A percentile compares a stretch with the other conserved stretches of the same genome.
These are phyloP conservation scores for Solanum microdontum DNA, from an alignment of 257 asterid genomes.

Conservation along the genomic window DNA sequence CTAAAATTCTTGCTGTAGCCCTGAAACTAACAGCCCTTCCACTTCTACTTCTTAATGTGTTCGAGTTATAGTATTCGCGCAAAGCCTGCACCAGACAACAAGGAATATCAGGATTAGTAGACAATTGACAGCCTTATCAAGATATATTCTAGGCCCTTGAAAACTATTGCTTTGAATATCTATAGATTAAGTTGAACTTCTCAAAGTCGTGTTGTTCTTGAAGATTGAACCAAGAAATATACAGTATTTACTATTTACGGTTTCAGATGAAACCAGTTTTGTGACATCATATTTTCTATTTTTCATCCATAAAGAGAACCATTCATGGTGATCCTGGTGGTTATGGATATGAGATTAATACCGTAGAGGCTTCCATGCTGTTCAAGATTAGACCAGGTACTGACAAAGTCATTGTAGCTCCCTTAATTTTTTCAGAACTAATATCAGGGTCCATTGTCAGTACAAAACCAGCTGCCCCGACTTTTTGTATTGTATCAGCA, in stretches of 20 bases:
- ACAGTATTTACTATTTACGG: not conserved
- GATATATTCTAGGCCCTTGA: not conserved
- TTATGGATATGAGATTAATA: slow-evolving; percentile 2
- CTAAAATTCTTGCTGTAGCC: slow-evolving; percentile 44
- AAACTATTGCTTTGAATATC: not conserved
- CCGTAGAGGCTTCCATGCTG: slow-evolving; percentile 48
- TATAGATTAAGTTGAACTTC: not conserved
- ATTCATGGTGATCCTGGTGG: not conserved
- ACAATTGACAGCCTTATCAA: not conserved
- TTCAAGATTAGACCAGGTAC: slow-evolving; percentile 49
- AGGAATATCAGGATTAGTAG: not conserved
- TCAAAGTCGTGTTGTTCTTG: not conserved
- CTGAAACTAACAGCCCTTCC: slow-evolving; percentile 37
- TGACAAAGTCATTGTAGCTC: slow-evolving; percentile 23
- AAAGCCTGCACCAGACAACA: slow-evolving; percentile 26
- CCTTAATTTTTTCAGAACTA: slow-evolving; percentile 37
- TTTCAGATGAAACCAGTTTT: not conserved
- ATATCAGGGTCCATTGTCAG: slow-evolving; percentile 55
- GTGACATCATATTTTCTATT: not conserved
- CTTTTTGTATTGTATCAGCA: slow-evolving; percentile 28
- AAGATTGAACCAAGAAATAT: not conserved
- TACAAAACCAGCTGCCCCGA: slow-evolving; percentile 63
- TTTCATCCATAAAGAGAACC: not conserved
- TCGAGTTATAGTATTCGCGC: slow-evolving; percentile 44
- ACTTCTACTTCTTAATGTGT: slow-evolving; percentile 39